These are phyloP conservation scores for Phialemoniopsis sp. DNA, from an alignment of 2,329 filamentous ascomycete genomes.

Conservation along the genomic window DNA sequence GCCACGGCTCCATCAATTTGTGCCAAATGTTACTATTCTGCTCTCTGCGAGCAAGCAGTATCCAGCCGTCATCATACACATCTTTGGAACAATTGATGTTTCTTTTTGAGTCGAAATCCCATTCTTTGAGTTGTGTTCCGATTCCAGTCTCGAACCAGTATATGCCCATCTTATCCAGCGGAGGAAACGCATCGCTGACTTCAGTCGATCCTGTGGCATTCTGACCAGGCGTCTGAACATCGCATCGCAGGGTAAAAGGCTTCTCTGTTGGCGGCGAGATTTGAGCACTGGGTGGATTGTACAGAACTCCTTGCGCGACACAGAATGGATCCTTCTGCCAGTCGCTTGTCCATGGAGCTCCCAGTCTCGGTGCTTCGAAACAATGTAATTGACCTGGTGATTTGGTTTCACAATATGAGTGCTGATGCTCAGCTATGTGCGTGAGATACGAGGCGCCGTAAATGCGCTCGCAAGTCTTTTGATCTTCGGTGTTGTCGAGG, in stretches of 20 bases:
- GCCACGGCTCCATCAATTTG: conserved; percentile 20
- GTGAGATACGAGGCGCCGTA: too few relatives aligned
- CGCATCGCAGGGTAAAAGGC: not conserved
- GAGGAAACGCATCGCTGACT: not conserved
- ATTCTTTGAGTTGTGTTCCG: conserved; percentile 10
- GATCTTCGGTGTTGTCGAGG: too few relatives aligned
- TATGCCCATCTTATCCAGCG: conserved; percentile 8
- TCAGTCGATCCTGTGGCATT: not conserved
- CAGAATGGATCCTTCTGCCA: not conserved
- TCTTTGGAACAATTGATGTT: too few relatives aligned
- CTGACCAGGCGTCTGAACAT: not conserved
- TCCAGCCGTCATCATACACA: conserved; percentile 9
- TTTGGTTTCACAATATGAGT: not conserved
- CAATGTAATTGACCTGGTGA: not conserved
- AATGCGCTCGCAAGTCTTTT: too few relatives aligned
- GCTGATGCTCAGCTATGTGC: too few relatives aligned
- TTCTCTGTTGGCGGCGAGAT: not conserved
- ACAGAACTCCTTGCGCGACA: not conserved
- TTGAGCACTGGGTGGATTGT: not conserved
- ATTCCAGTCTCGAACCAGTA: conserved; percentile 18
- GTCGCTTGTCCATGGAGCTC: not conserved
- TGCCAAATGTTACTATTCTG: conserved; percentile 20
- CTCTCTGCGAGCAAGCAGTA: conserved; percentile 18
- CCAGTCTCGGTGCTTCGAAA: not conserved
- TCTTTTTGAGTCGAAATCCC: conserved; percentile 5